These are phyloP conservation scores for Sicyos baderoa DNA, from an alignment of 306 rosid species.

Conservation along the genomic window DNA sequence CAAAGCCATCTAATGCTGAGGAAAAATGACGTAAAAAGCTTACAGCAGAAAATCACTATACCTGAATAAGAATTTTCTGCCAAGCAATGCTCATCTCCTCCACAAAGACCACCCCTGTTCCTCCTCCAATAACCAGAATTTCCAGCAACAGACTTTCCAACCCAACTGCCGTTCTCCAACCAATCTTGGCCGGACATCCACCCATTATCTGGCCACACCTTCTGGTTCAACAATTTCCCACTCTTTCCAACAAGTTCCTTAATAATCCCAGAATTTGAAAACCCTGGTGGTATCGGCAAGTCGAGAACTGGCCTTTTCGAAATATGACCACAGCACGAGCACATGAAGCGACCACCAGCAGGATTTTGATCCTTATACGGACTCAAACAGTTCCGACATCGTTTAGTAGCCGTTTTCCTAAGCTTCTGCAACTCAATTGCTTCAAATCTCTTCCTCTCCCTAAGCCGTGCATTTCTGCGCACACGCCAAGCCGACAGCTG, in stretches of 20 bases:
- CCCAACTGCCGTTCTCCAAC: slow-evolving; percentile 85
- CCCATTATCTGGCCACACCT: slow-evolving; percentile 87
- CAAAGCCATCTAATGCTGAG: slow-evolving; percentile 84
- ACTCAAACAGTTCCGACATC: slow-evolving; percentile 85
- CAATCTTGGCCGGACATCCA: slow-evolving; percentile 89
- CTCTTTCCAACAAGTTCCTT: slow-evolving; percentile 82
- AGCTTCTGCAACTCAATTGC: slow-evolving; percentile 89
- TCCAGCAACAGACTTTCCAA: slow-evolving; percentile 49
- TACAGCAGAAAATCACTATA: slow-evolving; percentile 57
- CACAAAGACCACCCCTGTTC: slow-evolving; percentile 52
- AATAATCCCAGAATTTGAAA: slow-evolving; percentile 56
- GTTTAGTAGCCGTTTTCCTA: slow-evolving; percentile 73
- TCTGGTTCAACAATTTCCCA: slow-evolving; percentile 77
- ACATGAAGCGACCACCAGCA: slow-evolving; percentile 94
- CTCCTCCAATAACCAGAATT: slow-evolving; percentile 58
- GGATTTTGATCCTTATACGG: slow-evolving; percentile 97
- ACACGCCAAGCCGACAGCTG: slow-evolving; percentile 91
- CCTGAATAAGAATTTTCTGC: slow-evolving; percentile 79
- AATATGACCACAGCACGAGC: slow-evolving; percentile 89
- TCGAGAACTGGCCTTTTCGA: slow-evolving; percentile 90
- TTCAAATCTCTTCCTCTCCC: slow-evolving; percentile 88
- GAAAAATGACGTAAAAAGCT: slow-evolving; percentile 67
- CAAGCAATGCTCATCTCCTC: slow-evolving; percentile 75
- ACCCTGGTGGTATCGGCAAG: slow-evolving; percentile 67
- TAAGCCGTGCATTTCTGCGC: slow-evolving; percentile 61